These are phyloP conservation scores for Holtermannia corniformis DNA, from an alignment of 768 basidiomycete species.

Conservation along the genomic window DNA sequence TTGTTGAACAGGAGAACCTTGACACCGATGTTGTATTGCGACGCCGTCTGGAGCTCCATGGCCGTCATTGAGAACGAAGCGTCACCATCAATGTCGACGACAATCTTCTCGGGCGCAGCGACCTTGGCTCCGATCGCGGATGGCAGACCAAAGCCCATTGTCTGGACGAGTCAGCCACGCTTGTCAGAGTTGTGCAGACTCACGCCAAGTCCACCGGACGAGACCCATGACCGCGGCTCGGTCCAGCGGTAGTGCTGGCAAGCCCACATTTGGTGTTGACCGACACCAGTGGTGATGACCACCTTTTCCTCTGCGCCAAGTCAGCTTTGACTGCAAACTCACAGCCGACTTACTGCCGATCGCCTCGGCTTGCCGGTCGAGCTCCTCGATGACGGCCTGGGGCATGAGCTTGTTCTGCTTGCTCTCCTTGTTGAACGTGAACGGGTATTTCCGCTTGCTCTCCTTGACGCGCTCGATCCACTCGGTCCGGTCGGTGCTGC, in stretches of 20 bases:
- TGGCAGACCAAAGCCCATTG: constrained; percentile 97
- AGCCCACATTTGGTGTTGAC: constrained; percentile 99
- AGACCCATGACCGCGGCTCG: constrained; percentile 75
- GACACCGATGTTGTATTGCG: constrained; percentile 84
- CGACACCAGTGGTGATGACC: constrained; percentile 85
- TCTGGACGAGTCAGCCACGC: constrained; percentile 46
- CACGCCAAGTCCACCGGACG: constrained; percentile 89
- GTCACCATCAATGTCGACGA: constrained; percentile 94
- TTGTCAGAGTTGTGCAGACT: constrained; percentile 38
- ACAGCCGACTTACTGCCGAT: constrained; percentile 40
- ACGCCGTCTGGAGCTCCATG: constrained; percentile 94
- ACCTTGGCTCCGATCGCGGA: constrained; percentile 95
- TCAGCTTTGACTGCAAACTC: not conserved
- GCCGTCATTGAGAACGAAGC: constrained; percentile 99
- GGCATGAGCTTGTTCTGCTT: constrained; percentile 74
- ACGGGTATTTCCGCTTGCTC: constrained; percentile 86
- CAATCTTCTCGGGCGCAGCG: constrained; percentile 82
- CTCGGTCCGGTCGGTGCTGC: constrained; percentile 50
- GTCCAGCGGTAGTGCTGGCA: constrained; percentile 90
- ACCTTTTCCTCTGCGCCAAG: constrained; percentile 58
- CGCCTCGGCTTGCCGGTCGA: constrained; percentile 62
- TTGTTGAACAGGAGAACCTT: constrained; percentile 91
- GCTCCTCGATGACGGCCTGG: constrained; percentile 89
- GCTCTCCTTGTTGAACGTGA: constrained; percentile 63
- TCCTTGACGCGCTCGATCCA: constrained; percentile 76